Evolutionary conservation across 345 rosid species (phyloP).

Genomic region (Pistacia atlantica): DNA sequence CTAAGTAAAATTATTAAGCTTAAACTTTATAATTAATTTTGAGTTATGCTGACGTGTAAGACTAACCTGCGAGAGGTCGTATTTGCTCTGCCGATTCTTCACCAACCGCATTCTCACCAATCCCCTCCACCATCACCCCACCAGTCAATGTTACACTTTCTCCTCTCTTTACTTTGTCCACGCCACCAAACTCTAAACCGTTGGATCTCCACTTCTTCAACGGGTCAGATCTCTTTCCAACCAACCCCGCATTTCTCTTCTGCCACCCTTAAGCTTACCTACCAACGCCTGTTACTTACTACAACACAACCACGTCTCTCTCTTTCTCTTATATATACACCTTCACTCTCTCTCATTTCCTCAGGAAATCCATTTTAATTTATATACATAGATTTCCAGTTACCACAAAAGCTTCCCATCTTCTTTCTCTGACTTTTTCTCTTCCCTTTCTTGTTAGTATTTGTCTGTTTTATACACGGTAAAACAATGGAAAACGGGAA

Average conservation of each 20-base stretch:
- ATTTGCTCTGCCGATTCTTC: not conserved
- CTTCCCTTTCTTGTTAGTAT: not conserved
- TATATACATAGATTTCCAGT: not conserved
- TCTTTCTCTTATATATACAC: slow-evolving; percentile 19
- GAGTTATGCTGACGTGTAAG: not conserved
- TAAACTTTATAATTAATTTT: too few species aligned
- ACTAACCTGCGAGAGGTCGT: not conserved
- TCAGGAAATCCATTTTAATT: slow-evolving; percentile 24
- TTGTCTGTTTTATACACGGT: not conserved
- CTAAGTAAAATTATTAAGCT: too few species aligned
- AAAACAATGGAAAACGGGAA: not conserved
- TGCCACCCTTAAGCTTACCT: slow-evolving; percentile 22
- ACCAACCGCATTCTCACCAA: slow-evolving; percentile 27
- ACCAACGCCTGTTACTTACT: not conserved
- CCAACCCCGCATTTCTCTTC: slow-evolving; percentile 16
- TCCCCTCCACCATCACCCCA: slow-evolving; percentile 14
- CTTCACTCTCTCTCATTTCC: not conserved
- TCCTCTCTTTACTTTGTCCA: not conserved
- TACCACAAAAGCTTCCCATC: not conserved
- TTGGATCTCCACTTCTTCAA: slow-evolving; percentile 4
- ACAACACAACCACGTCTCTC: not conserved
- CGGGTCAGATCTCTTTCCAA: slow-evolving; percentile 24
- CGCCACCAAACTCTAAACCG: slow-evolving; percentile 8
- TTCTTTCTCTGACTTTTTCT: not conserved
- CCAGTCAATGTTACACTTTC: slow-evolving; percentile 12